Evolutionary conservation across 169 alveolate species (phyloP), one percentile per base, ranked within the genome.

Genomic region (Eimeria necatrix): DNA sequence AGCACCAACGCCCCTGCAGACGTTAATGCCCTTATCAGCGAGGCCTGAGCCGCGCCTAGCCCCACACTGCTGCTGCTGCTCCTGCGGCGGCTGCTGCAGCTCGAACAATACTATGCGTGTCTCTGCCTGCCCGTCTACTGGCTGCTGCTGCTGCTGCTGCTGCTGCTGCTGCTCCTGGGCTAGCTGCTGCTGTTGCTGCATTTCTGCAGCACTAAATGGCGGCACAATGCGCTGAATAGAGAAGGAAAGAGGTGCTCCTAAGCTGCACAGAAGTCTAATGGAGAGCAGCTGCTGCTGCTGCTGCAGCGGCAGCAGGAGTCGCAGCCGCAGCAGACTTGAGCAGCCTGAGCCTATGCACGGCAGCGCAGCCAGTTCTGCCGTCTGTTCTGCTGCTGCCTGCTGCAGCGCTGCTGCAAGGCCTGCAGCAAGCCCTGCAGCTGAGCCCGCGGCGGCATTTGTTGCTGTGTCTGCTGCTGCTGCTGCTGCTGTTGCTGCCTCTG

Each of bases 241-340:
- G 51, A 80, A 48, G 71, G 9, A 8, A 3, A 80, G 48, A n/a
- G 89, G 70, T 12, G 20, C 24, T 24, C 89, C 89, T 10, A 48
- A 5, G 8, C 70, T 51, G 49, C 22, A 20, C 1, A 80, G 89
- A 22, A 80, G 49, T 48, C 70, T 24, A 20, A 80, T 9, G 6
- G 89, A 64, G 20, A 80, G 68, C 71, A 8, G 89, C 70, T 22
- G 64, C 70, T 80, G 89, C 68, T 80, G 89, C 71, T 80, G 89
- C 89, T 80, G 89, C 70, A 51, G 70, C 64, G 56, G 70, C 89
- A 80, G 89, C 70, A 80, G 70, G 51, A 80, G 89, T 68, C 89
- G 64, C 71, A 80, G 70, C 64, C 89, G 64, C 49, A 48, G 53
- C 71, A 80, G 70, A 49, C 89, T 52, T 20, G 71, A 48, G 89